Evolutionary conservation across 805 yeast species (phyloP).

Genomic region (Lipomyces japonicus): DNA sequence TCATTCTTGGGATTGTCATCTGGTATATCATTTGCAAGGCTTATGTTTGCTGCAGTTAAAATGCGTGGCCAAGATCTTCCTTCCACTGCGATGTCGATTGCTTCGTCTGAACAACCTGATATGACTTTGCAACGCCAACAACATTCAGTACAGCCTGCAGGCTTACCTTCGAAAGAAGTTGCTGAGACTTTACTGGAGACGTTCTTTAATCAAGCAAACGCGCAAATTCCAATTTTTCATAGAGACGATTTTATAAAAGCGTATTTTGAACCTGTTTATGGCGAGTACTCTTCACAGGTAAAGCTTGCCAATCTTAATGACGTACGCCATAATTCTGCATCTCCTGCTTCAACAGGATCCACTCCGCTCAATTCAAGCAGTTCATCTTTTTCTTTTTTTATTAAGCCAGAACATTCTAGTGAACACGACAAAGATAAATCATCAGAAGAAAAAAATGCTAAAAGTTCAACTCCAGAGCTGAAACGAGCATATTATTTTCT

Average conservation of each 20-base stretch:
- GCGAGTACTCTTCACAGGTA: constrained; percentile 51
- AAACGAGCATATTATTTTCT: constrained; percentile 53
- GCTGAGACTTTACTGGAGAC: constrained; percentile 64
- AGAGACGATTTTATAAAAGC: constrained; percentile 66
- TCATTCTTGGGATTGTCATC: constrained; percentile 37
- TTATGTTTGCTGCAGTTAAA: constrained; percentile 74
- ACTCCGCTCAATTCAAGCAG: constrained; percentile 1
- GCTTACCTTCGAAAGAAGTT: constrained; percentile 63
- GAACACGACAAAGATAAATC: background rate
- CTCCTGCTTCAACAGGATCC: constrained; percentile 1
- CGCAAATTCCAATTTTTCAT: constrained; percentile 80
- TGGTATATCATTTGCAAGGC: constrained; percentile 69
- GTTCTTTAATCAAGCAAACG: constrained; percentile 74
- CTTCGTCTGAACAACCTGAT: constrained; percentile 26
- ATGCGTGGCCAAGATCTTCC: constrained; percentile 35
- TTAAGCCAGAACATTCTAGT: constrained; percentile 10
- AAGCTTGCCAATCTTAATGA: constrained; percentile 47
- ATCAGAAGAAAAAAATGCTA: constrained; percentile 1
- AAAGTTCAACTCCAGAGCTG: constrained; percentile 22
- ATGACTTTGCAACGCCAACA: constrained; percentile 30
- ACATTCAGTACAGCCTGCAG: constrained; percentile 40
- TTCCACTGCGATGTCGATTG: constrained; percentile 25
- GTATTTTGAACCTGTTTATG: constrained; percentile 77
- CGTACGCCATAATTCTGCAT: constrained; percentile 21
- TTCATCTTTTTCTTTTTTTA: constrained; percentile 11